These are phyloP conservation scores for Colletotrichum melonis DNA, from an alignment of 2,329 filamentous ascomycete genomes.

Conservation along the genomic window DNA sequence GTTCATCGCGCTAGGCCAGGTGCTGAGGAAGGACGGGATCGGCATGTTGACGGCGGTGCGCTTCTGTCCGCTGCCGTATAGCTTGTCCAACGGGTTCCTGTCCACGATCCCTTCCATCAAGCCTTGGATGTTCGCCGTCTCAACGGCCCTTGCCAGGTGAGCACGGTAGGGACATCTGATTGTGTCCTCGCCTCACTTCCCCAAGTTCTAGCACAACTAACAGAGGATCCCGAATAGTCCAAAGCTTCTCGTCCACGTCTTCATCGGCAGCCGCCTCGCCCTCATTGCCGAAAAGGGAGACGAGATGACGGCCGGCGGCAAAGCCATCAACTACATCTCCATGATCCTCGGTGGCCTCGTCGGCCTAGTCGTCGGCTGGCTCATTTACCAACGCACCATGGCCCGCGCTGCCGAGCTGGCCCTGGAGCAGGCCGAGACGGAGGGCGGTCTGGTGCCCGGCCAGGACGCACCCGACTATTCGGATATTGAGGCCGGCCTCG, in stretches of 20 bases:
- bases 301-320: conserved; percentile 83
- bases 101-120: conserved; percentile 92
- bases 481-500: conserved; percentile 56
- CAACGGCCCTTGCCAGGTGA: conserved; percentile 80
- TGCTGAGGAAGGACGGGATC: conserved; percentile 89
- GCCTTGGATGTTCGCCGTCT: conserved; percentile 79
- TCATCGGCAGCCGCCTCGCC: conserved; percentile 87
- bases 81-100: conserved; percentile 91
- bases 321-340: conserved; percentile 84
- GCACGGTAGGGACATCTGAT: conserved; percentile 17
- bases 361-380: conserved; percentile 80
- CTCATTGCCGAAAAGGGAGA: conserved; percentile 85
- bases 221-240: conserved; percentile 61
- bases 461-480: conserved; percentile 46
- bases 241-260: conserved; percentile 91
- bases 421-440: conserved; percentile 51
- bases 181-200: not conserved
- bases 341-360: conserved; percentile 79
- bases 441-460: conserved; percentile 36
- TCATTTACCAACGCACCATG: conserved; percentile 84
- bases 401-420: conserved; percentile 70
- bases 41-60: conserved; percentile 92
- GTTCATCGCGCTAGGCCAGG: conserved; percentile 89
- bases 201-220: conserved; percentile 12
- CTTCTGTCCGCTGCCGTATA: conserved; percentile 92